Evolutionary conservation across 805 yeast genomes (phyloP).

Genomic region (Ogataea neopini): DNA sequence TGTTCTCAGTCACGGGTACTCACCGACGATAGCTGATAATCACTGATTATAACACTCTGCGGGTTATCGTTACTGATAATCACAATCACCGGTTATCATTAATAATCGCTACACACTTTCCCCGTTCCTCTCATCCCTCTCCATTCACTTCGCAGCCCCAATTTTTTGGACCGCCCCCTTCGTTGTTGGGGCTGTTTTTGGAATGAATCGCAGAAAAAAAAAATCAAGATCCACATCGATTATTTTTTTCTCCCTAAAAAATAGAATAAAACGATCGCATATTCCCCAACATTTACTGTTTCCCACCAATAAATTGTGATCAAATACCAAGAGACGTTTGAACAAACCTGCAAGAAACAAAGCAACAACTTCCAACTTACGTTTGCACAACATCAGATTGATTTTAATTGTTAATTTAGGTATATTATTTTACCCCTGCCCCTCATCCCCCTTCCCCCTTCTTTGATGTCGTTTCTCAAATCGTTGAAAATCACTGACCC

Average conservation of each 20-base stretch:
- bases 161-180: background rate
- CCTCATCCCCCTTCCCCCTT: background rate
- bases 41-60: too few species aligned
- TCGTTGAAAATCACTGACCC: constrained; percentile 24
- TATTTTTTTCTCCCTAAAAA: background rate
- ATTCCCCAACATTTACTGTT: too few species aligned
- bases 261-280: background rate
- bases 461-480: constrained; percentile 22
- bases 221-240: background rate
- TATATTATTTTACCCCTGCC: too few species aligned
- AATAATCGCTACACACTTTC: too few species aligned
- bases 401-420: too few species aligned
- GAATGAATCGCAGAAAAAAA: background rate
- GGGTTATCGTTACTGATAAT: background rate
- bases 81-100: too few species aligned
- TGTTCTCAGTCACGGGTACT: too few species aligned
- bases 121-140: too few species aligned
- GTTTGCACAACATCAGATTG: background rate
- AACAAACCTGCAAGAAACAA: background rate
- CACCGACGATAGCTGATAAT: too few species aligned
- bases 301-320: background rate
- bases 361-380: background rate
- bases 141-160: too few species aligned
- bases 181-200: background rate
- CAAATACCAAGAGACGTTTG: background rate